Base-by-base conservation (phyloP, 768 basidiomycete genomes). In the Hericium coralloides region DNA sequence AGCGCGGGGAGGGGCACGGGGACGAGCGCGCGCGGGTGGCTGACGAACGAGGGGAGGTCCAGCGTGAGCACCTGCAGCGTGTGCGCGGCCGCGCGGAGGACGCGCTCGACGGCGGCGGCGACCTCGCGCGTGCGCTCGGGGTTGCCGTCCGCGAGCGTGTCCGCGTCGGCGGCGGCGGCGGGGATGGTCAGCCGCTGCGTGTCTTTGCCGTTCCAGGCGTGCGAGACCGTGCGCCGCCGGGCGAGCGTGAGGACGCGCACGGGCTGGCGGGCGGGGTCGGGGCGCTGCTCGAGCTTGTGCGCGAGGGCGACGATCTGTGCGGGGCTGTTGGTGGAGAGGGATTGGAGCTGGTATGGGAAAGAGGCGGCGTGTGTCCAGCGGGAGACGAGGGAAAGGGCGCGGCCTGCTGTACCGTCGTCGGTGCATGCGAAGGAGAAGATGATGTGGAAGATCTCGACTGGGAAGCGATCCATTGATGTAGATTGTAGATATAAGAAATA, bases 341-440 rank as follows among this genome's bases (percentile, higher is more conserved):
- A 72, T 25, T 70, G 71, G 31, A 68, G 60, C 52, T 65, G 67
- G 57, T 60, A 60, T 15, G 55, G 62, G 23, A 57, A 53, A 2
- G 73, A 72, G 4, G 62, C 49, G 14, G 65, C 58, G 53, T 62
- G 59, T 57, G 72, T 64, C 59, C 59, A 64, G 38, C 60, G 60
- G 22, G 73, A 75, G 38, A 73, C 72, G 31, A 70, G 67, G 25
- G 73, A 69, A 12, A 74, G 67, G 10, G 73, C 65, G 14, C 72
- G 69, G 9, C 71, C 73, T 4, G 73, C 73, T 5, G 52, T 52
- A 38, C 73, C 72, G 37, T 66, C 63, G 58, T 74, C 73, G 22
- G 65, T 65, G 64, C 74, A 76, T 3, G 74, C 72, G 12, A 66
- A 60, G 20, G 53, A 55, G 59, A 74, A 73, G 7, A 73, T 70